A percentile compares a stretch with the other conserved stretches of the same genome.
phyloP scores from a whole-genome alignment of 2,329 filamentous ascomycete genomes.

The Didymosphaeria variabile region DNA sequence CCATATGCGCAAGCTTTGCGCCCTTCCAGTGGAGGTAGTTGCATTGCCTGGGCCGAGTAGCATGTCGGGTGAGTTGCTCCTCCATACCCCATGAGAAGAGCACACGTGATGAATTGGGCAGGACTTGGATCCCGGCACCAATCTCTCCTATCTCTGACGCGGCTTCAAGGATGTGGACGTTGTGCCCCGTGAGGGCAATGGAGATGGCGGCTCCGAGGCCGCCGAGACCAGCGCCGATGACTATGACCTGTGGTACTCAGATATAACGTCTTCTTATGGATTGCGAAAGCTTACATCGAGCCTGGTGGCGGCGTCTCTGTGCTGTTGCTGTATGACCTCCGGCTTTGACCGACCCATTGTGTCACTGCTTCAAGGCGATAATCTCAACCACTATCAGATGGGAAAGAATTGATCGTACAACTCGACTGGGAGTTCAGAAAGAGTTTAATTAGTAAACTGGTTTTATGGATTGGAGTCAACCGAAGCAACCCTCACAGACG shows the following conservation, averaged over 20 bases:
- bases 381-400: too few species aligned
- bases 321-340: conserved; percentile 35
- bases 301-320: conserved; percentile 33
- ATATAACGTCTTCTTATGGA: background rate
- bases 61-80: conserved; percentile 53
- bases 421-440: background rate
- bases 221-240: conserved; percentile 66
- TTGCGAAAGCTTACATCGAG: conserved; percentile 33
- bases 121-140: conserved; percentile 62
- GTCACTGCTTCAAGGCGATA: conserved; percentile 19
- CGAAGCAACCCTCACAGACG: background rate
- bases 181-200: conserved; percentile 57
- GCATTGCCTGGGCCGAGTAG: conserved; percentile 51
- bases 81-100: conserved; percentile 61
- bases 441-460: background rate
- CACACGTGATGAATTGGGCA: conserved; percentile 59
- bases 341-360: conserved; percentile 40
- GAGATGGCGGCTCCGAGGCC: conserved; percentile 63
- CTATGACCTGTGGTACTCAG: conserved; percentile 49
- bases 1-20: conserved; percentile 57
- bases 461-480: background rate
- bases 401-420: background rate
- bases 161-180: conserved; percentile 59
- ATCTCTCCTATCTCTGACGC: conserved; percentile 59
- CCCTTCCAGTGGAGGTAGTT: conserved; percentile 66